phyloP scores from a whole-genome alignment of 768 basidiomycete species.

The Hygrophorus pudorinus region DNA sequence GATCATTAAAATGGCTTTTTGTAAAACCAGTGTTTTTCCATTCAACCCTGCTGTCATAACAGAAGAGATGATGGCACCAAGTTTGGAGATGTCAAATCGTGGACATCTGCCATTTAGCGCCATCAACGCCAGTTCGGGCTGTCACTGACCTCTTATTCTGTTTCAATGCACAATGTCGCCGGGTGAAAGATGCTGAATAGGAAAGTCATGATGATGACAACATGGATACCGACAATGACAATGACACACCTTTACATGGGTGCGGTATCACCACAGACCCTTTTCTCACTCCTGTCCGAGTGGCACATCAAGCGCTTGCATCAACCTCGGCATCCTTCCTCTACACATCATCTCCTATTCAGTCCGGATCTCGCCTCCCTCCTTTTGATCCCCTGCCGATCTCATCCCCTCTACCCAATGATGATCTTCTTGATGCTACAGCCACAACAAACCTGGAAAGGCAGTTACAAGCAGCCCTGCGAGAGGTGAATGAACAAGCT shows the following conservation, averaged over 20 bases:
- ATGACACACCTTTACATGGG: no score
- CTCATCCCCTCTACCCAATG: no score
- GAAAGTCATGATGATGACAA: not conserved
- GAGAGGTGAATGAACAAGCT: not conserved
- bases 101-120: constrained; percentile 12
- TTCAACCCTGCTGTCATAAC: constrained; percentile 15
- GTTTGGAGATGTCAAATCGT: constrained; percentile 13
- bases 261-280: constrained; percentile 4
- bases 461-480: not conserved
- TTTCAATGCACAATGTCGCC: no score
- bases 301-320: not conserved
- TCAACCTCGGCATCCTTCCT: not conserved
- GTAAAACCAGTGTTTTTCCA: constrained; percentile 15
- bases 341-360: not conserved
- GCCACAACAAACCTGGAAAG: no score
- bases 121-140: constrained; percentile 15
- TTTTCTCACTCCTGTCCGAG: not conserved
- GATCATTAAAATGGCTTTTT: constrained; percentile 12
- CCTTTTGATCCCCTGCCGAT: no score
- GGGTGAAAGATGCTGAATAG: constrained; percentile 4
- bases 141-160: constrained; percentile 11
- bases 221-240: not conserved
- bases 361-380: not conserved
- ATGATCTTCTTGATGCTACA: no score
- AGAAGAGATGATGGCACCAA: constrained; percentile 16